Base-by-base conservation (phyloP, 257 asterid genomes). In the Plantago elongata region DNA sequence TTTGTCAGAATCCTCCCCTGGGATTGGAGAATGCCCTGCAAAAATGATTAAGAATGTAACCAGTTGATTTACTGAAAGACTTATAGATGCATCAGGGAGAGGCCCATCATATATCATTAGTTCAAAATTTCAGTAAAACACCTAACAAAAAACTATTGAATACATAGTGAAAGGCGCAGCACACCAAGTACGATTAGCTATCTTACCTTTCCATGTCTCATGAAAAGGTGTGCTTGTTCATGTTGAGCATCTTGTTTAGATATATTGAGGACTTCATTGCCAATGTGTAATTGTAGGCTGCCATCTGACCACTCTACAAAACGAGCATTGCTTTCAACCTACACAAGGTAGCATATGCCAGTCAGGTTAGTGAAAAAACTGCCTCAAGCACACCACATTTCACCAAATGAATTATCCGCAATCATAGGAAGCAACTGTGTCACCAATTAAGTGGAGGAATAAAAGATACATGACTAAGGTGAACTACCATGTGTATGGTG, bases 281-380 rank as follows among this genome's bases (percentile, higher is more conserved):
- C 99, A 65, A 93, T 85, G 71, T 87, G 81, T 67, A 93, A 75
- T 81, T 93, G 99, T 61, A 85, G 70, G 80, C 97, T 87, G 57
- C 99, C 97, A 82, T 93, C 99, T 9, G 99, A 89, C 99, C 99
- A 93, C 65, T 84, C 90, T 80, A 93, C 99, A 75, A 93, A 87
- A 56, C 97, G 97, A 47, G 97, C 97, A 72, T 93, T 93, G 85
- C 97, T 93, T 78, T 93, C 96, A 63, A 82, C 66, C 99, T 93
- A 63, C 75, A 73, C 17, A 71, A 48, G 69, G 30, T 50, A 55
- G 49, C 58, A 57, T 50, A 57, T 50, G 14, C 34, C 12, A 30
- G 57, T 15, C 64, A 22, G n/a, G 62, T 58, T 3, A 37, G 14
- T n/a, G 8, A 51, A 15, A 22, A 67, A 63, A 27, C 40, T 63